These are phyloP conservation scores for Castanopsis chinensis DNA, from an alignment of 306 rosid species.

Conservation along the genomic window DNA sequence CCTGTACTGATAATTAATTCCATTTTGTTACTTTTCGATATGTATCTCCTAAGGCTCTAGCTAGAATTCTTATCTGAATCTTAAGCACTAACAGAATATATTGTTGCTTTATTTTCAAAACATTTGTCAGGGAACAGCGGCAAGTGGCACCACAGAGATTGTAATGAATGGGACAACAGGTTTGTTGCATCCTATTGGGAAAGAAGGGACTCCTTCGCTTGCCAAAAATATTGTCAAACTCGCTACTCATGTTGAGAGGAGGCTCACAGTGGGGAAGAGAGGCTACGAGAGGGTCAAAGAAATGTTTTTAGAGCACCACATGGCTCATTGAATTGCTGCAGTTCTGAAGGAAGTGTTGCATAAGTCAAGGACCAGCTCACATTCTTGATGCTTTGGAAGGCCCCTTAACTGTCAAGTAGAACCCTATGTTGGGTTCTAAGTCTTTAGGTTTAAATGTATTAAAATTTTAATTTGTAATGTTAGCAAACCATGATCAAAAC, in stretches of 20 bases:
- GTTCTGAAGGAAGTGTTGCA: slow-evolving; percentile 75
- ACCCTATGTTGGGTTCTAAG: no score
- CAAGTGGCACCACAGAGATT: slow-evolving; percentile 93
- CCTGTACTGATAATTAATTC: slow-evolving; percentile 69
- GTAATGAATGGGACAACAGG: slow-evolving; percentile 82
- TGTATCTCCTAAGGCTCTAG: background rate
- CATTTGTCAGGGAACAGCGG: slow-evolving; percentile 74
- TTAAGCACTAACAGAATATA: background rate
- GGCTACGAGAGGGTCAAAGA: slow-evolving; percentile 80
- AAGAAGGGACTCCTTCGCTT: slow-evolving; percentile 69
- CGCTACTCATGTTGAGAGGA: slow-evolving; percentile 85
- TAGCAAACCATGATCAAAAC: no score
- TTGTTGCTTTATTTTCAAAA: background rate
- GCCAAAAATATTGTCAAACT: slow-evolving; percentile 76
- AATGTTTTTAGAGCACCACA: slow-evolving; percentile 75
- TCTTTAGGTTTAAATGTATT: no score
- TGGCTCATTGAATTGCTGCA: slow-evolving; percentile 74
- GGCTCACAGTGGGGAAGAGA: slow-evolving; percentile 84
- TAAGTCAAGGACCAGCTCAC: slow-evolving; percentile 45
- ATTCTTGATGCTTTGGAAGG: slow-evolving; percentile 14
- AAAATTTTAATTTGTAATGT: no score
- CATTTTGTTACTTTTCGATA: background rate
- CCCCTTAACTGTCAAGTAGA: background rate
- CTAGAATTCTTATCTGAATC: background rate
- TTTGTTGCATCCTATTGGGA: slow-evolving; percentile 75